Conservation (phyloP, 371 early-diverging fungal genomes). For the Mucor ambiguus region DNA sequence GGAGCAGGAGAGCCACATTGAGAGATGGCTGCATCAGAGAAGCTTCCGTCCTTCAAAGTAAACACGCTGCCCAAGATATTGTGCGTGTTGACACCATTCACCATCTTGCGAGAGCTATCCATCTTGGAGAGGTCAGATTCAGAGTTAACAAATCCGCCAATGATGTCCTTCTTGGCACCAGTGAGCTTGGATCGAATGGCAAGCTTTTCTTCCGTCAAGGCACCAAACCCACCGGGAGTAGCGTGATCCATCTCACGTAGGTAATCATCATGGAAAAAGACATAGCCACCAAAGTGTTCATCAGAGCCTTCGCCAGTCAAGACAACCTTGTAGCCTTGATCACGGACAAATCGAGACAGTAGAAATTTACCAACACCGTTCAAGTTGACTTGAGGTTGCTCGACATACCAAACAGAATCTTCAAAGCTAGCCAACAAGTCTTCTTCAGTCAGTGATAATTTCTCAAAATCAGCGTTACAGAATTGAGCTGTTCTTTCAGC, state of each 20-base stretch:
- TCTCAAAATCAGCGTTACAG: constrained; percentile 19
- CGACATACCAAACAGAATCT: constrained; percentile 29
- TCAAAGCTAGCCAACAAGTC: constrained; percentile 13
- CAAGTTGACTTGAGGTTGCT: constrained; percentile 18
- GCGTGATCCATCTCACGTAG: constrained; percentile 23
- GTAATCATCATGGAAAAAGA: constrained; percentile 50
- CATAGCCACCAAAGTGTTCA: constrained; percentile 68
- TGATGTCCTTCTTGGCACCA: neutral
- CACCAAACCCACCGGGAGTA: constrained; percentile 23
- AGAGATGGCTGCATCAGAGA: neutral
- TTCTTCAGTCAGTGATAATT: constrained; percentile 12
- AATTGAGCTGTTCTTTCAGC: constrained; percentile 28
- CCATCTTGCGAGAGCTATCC: constrained; percentile 9
- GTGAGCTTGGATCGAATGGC: neutral
- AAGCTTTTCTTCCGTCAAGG: constrained; percentile 9
- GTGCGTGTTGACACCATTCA: constrained; percentile 6
- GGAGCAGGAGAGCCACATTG: constrained; percentile 15
- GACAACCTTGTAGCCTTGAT: constrained; percentile 50
- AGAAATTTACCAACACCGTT: constrained; percentile 8
- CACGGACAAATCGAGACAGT: constrained; percentile 23
- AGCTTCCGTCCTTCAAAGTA: neutral
- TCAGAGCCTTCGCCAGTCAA: constrained; percentile 70
- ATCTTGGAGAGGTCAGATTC: neutral
- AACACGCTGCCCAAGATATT: neutral
- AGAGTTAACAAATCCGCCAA: neutral